Percentiles rank a stretch among this genome's conserved stretches.
These are phyloP conservation scores for Exophiala calicioides DNA, from an alignment of 2,329 filamentous ascomycete species.

Conservation along the genomic window DNA sequence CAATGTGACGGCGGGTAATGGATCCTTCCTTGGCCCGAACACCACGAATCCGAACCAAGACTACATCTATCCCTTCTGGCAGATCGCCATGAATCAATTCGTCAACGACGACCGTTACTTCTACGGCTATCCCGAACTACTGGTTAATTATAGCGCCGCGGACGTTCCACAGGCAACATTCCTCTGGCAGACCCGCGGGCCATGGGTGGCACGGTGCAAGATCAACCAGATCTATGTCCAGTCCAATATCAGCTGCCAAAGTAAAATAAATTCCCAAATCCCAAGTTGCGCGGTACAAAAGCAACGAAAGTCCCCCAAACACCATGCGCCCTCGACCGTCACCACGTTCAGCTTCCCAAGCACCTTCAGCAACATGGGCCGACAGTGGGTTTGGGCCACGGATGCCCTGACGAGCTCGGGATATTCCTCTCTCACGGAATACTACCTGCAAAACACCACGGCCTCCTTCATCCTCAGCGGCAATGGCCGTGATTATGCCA, in stretches of 20 bases:
- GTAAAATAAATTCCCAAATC: slow-evolving; percentile 6
- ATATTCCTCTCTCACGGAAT: slow-evolving; percentile 21
- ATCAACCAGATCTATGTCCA: slow-evolving; percentile 25
- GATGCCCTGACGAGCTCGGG: slow-evolving; percentile 15
- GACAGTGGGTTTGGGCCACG: slow-evolving; percentile 21
- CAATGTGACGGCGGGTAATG: slow-evolving; percentile 18
- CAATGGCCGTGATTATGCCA: slow-evolving; percentile 18
- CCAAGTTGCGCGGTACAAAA: slow-evolving; percentile 14
- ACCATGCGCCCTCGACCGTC: slow-evolving; percentile 18
- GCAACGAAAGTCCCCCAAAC: slow-evolving; percentile 14
- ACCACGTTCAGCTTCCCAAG: slow-evolving; percentile 21
- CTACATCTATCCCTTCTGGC: slow-evolving; percentile 17
- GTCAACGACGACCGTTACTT: slow-evolving; percentile 14
- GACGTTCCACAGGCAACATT: slow-evolving; percentile 21
- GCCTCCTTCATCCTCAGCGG: slow-evolving; percentile 22
- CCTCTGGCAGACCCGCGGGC: slow-evolving; percentile 19
- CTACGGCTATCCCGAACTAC: slow-evolving; percentile 14
- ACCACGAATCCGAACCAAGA: slow-evolving; percentile 5
- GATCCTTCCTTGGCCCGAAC: slow-evolving; percentile 19
- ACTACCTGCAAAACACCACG: slow-evolving; percentile 23
- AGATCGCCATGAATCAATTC: slow-evolving; percentile 22
- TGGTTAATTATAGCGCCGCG: slow-evolving; percentile 16
- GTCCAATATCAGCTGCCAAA: slow-evolving; percentile 17
- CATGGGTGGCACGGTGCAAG: slow-evolving; percentile 21
- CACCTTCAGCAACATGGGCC: slow-evolving; percentile 11